Base-by-base conservation (phyloP, 176 grass and related monocot genomes). In the Bolboschoenus planiculmis region DNA sequence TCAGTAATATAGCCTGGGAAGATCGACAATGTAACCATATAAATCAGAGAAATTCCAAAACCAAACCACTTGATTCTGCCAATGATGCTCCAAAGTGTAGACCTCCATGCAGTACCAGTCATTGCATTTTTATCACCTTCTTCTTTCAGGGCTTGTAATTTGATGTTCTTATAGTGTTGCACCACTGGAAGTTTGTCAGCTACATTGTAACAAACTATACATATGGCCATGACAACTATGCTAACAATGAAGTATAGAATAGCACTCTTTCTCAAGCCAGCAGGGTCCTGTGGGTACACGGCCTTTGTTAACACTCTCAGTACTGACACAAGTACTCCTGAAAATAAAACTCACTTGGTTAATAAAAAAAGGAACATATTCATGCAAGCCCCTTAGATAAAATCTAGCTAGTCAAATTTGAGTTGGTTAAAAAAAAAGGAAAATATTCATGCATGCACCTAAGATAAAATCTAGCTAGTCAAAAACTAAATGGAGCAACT, bases 1-100 rank as follows among this genome's bases (percentile, higher is more conserved):
- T 98, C 96, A 11, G 96, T 98, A 75, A 98, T 89, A 86, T 83
- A 98, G 26, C 96, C 96, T 2, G 96, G 96, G 33, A 98, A 98
- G 78, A 98, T 98, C 53, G 96, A 98, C 11, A 95, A 83, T 1
- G 96, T 98, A 72, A 98, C 86, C 0, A 83, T 88, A 0, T 98
- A 98, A 70, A 98, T 91, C 78, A 98, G 85, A 43, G 62, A 26
- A 9, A 98, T 53, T 34, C 95, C 95, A 14, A 95, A 67, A 1
- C 90, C 92, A 27, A 84, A 90, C 92, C 87, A 95, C 59, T 95
- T 95, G 64, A 98, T 79, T 15, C 82, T 93, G 42, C 92, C 89
- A 0, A 98, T 85, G 2, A 98, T 95, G 81, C 83, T 89, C 92
- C 95, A 98, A 15, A 98, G 56, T 48, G 89, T 95, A 68, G 92